Base-by-base conservation (phyloP, 2,329 filamentous ascomycete species). In the Dactylellina parvicollis region DNA sequence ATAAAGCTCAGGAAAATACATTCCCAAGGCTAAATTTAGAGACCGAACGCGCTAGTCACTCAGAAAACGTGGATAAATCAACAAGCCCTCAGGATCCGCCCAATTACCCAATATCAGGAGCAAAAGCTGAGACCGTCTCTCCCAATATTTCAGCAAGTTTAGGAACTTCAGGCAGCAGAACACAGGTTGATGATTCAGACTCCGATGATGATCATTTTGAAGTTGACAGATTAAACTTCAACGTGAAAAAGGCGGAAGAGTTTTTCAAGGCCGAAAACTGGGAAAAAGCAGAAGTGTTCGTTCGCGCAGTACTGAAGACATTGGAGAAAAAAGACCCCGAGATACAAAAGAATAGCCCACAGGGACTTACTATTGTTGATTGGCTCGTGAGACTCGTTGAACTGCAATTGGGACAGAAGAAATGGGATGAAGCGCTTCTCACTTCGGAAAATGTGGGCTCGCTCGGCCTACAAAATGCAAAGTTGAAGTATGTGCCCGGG, bases 201-300 rank as follows among this genome's bases (percentile, higher is more conserved):
- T 32, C 44, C 42, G 42, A 60, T n/a, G 38, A 46, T 2, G 55
- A 36, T 14, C 18, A 2, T 5, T 36, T 60, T 12, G 55, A 60
- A 8, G n/a, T 60, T n/a, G 40, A 60, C 34, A 60, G 40, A 9
- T 22, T 60, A 18, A 12, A 7, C 2, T 60, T 60, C n/a, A 60
- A 26, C 22, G 44, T 16, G 5, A n/a, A 34, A 3, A 60, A 49
- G 22, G 55, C 32, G 0, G 22, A 22, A 14, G n/a, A 14, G n/a
- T 49, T 7, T 10, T 47, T 34, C 28, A 30, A n/a, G 16, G 9
- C 26, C 12, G 9, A 3, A 1, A 44, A 60, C 24, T 60, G 55
- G 55, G 28, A 16, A 16, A 60, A 49, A 12, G 18, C 55, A 1
- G 55, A 60, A 38, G 14, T 28, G 18, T 49, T 47, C n/a, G 7